These are phyloP conservation scores for Fusarium secorum DNA, from an alignment of 2,329 filamentous ascomycete genomes.

Conservation along the genomic window DNA sequence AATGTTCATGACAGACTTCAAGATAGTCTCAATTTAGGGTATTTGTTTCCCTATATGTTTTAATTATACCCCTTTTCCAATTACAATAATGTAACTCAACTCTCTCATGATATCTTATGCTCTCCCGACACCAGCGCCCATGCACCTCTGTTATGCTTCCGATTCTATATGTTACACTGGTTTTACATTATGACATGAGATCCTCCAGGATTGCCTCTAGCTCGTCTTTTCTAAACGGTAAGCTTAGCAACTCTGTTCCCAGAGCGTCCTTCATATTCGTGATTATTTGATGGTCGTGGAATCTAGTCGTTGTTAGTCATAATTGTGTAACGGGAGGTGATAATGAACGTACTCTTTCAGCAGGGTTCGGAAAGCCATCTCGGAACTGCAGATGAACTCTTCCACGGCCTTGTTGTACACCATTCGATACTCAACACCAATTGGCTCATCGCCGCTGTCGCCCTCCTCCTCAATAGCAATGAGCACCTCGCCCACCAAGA, in stretches of 20 bases:
- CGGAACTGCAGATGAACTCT: slow-evolving; percentile 95
- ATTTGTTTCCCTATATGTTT: background rate
- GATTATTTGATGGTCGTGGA: slow-evolving; percentile 98
- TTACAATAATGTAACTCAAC: background rate
- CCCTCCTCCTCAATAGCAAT: slow-evolving; percentile 71
- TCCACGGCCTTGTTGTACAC: slow-evolving; percentile 96
- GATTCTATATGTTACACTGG: slow-evolving; percentile 3
- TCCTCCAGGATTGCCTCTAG: slow-evolving; percentile 90
- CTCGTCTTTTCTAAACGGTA: slow-evolving; percentile 88
- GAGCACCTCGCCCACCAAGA: slow-evolving; percentile 86
- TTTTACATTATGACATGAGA: slow-evolving; percentile 44
- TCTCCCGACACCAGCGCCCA: slow-evolving; percentile 12
- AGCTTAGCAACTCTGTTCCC: slow-evolving; percentile 83
- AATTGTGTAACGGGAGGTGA: background rate
- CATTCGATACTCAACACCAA: slow-evolving; percentile 87
- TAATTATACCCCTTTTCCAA: slow-evolving; percentile 30
- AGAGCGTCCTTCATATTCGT: slow-evolving; percentile 84
- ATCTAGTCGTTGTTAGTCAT: slow-evolving; percentile 59
- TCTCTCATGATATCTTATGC: background rate
- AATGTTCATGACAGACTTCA: slow-evolving; percentile 34
- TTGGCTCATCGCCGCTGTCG: slow-evolving; percentile 58
- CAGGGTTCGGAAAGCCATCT: slow-evolving; percentile 93
- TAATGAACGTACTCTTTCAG: slow-evolving; percentile 78
- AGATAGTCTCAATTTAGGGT: slow-evolving; percentile 1
- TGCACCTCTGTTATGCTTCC: slow-evolving; percentile 9